These are phyloP conservation scores for Aspergillus puulaauensis DNA, from an alignment of 2,329 filamentous ascomycete genomes.

Conservation along the genomic window DNA sequence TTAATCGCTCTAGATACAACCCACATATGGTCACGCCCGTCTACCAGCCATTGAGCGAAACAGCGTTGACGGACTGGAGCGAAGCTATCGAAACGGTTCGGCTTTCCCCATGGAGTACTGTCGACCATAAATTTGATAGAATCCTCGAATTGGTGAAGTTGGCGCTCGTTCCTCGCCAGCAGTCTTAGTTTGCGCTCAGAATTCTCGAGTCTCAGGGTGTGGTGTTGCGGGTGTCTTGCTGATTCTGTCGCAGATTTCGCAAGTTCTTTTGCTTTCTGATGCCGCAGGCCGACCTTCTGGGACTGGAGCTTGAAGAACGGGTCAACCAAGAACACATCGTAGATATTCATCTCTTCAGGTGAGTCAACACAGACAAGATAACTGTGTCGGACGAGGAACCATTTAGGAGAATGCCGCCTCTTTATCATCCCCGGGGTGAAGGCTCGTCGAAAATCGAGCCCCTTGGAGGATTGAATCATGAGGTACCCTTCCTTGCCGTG, in stretches of 20 bases:
- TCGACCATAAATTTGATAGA: slow-evolving; percentile 84
- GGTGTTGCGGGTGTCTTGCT: slow-evolving; percentile 67
- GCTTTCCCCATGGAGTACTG: slow-evolving; percentile 77
- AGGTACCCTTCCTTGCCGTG: slow-evolving; percentile 96
- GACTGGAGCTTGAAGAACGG: slow-evolving; percentile 79
- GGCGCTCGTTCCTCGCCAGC: slow-evolving; percentile 84
- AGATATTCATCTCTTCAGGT: slow-evolving; percentile 97
- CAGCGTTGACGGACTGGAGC: slow-evolving; percentile 83
- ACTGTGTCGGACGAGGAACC: slow-evolving; percentile 97
- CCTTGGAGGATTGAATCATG: slow-evolving; percentile 87
- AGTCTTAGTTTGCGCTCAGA: slow-evolving; percentile 90
- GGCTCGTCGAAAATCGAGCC: slow-evolving; percentile 79
- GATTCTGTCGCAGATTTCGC: slow-evolving; percentile 65
- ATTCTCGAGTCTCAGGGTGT: slow-evolving; percentile 84
- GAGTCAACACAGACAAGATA: slow-evolving; percentile 99
- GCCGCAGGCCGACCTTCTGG: slow-evolving; percentile 58
- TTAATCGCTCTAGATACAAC: slow-evolving; percentile 95
- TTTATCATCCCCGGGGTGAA: slow-evolving; percentile 77
- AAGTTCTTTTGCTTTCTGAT: slow-evolving; percentile 57
- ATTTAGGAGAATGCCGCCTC: slow-evolving; percentile 83
- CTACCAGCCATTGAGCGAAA: slow-evolving; percentile 94
- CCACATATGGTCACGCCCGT: slow-evolving; percentile 99
- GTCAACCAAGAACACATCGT: slow-evolving; percentile 97
- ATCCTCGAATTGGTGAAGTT: slow-evolving; percentile 88
- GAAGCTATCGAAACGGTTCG: slow-evolving; percentile 89